A percentile compares a stretch with the other conserved stretches of the same genome.
Evolutionary conservation across 148 eudicot genomes (phyloP).

Genomic region (Rhododendron mucronatum): DNA sequence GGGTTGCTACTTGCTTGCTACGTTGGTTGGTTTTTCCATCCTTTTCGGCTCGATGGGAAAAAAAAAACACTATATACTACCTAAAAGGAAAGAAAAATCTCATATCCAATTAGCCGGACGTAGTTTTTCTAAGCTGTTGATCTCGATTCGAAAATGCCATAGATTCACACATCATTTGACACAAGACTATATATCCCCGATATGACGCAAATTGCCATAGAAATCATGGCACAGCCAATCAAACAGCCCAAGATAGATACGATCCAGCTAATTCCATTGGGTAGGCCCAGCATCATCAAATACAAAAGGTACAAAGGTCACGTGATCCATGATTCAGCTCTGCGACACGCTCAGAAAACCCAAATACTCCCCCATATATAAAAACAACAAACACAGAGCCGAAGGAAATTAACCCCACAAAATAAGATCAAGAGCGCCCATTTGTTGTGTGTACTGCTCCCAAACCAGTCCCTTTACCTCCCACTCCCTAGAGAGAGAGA

Average conservation of each 20-base stretch:
- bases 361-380: neutral
- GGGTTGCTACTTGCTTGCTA: no score
- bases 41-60: neutral
- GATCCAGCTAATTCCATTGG: neutral
- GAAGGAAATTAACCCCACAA: neutral
- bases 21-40: neutral
- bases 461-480: neutral
- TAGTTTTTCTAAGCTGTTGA: neutral
- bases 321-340: neutral
- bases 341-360: neutral
- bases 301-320: neutral
- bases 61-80: no score
- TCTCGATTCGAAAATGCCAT: neutral
- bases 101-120: neutral
- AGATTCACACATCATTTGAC: neutral
- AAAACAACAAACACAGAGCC: neutral
- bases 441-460: neutral
- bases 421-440: neutral
- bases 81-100: neutral
- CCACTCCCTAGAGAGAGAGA: neutral
- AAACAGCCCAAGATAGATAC: neutral
- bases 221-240: neutral
- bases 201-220: neutral
- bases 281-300: conserved; percentile 4
- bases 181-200: neutral